Conservation (phyloP, 2,329 filamentous ascomycete genomes). For the Epichloe brachyelytri region DNA sequence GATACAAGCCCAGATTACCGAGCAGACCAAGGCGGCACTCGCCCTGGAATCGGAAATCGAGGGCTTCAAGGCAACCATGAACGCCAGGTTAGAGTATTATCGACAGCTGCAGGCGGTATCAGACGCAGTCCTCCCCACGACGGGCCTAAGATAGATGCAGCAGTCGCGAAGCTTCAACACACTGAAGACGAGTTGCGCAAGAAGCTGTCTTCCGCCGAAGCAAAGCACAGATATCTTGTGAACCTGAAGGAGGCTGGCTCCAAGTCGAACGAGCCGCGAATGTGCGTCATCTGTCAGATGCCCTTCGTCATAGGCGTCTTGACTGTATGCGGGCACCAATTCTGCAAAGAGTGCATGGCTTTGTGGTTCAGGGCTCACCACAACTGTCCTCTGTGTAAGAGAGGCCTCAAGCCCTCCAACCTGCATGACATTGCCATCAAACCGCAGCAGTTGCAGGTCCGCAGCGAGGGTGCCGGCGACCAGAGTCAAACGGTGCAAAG, state of each 20-base stretch:
- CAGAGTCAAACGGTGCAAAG: slow-evolving; percentile 6
- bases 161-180: slow-evolving; percentile 21
- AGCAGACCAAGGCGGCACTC: slow-evolving; percentile 36
- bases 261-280: slow-evolving; percentile 49
- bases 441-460: slow-evolving; percentile 57
- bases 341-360: slow-evolving; percentile 77
- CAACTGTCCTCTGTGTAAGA: slow-evolving; percentile 80
- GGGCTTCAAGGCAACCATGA: slow-evolving; percentile 66
- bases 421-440: slow-evolving; percentile 80
- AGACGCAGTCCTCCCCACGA: slow-evolving; percentile 68
- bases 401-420: slow-evolving; percentile 47
- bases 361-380: slow-evolving; percentile 63
- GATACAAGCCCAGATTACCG: slow-evolving; percentile 39
- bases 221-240: slow-evolving; percentile 62
- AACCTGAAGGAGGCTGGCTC: slow-evolving; percentile 44
- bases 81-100: slow-evolving; percentile 79
- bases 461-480: slow-evolving; percentile 21
- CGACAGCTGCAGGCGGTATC: slow-evolving; percentile 83
- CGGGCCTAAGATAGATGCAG: slow-evolving; percentile 41
- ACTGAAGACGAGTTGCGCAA: slow-evolving; percentile 31
- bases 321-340: slow-evolving; percentile 84
- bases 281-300: slow-evolving; percentile 78
- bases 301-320: slow-evolving; percentile 66
- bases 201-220: slow-evolving; percentile 48
- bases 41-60: slow-evolving; percentile 59